Evolutionary conservation across 768 basidiomycete genomes (phyloP), one percentile per base, ranked within the genome.

Genomic region (Macrocybe gigantea): DNA sequence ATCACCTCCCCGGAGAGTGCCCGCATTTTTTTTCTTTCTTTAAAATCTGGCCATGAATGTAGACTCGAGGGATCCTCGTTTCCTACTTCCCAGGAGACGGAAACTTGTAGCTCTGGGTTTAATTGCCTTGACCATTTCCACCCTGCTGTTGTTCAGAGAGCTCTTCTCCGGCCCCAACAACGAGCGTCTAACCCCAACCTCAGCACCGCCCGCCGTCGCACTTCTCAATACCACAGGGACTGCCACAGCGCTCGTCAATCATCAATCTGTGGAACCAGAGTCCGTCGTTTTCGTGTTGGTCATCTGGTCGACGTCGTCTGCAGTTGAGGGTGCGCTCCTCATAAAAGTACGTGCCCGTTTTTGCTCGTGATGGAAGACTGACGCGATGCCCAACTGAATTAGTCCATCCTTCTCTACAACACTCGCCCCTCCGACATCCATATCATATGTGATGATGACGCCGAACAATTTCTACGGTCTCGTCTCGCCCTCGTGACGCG

Each of bases 361-460:
- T 22, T 10, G 15, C 2, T 11, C 33, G 30, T 38, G 10, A 31
- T 45, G 11, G 34, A 9, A 38, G 41, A 7, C 38, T 30, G 14
- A 42, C 38, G 14, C 38, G 22, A 22, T 38, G 36, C 38, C 34
- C 48, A 57, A 45, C 53, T 58, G 40, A 41, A 44, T 1, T 44
- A 71, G 70, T 64, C 70, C 30, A 66, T 67, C 41, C 50, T 74
- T 10, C 62, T 74, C 51, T 69, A 74, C 45, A 67, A 58, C 33
- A 58, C 64, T 13, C 61, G 60, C 44, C 71, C 72, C 5, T 57
- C 65, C n/a, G 62, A 69, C 7, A 61, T 74, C 41, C 71, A 74
- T 52, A 68, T 74, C 38, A 60, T 78, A 22, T 75, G 73, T 53
- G 74, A 77, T 50, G 65, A 71, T 31, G 54, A 40, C 7, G 75